phyloP scores from a whole-genome alignment of 768 basidiomycete genomes.

The Leccinum aurantiacum region DNA sequence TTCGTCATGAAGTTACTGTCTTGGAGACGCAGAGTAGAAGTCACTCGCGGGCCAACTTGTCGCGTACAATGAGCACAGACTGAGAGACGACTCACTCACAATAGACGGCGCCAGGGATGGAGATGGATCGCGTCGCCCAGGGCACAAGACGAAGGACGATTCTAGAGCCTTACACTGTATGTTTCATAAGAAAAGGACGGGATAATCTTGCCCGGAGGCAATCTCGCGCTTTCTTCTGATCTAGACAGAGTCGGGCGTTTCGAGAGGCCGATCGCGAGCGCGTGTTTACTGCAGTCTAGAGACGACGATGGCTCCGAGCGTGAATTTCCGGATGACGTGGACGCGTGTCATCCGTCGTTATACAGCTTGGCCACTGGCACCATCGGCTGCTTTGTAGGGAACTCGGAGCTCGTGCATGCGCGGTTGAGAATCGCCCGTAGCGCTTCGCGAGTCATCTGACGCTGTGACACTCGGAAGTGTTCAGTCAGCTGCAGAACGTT shows the following conservation, averaged over 20 bases:
- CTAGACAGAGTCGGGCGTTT: too few relatives aligned
- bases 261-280: slow-evolving; percentile 26
- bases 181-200: too few relatives aligned
- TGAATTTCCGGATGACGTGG: slow-evolving; percentile 80
- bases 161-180: slow-evolving; percentile 30
- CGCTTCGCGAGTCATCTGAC: slow-evolving; percentile 71
- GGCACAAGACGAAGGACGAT: slow-evolving; percentile 50
- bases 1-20: slow-evolving; percentile 25
- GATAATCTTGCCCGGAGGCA: too few relatives aligned
- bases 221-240: too few relatives aligned
- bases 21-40: slow-evolving; percentile 11
- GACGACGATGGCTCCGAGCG: slow-evolving; percentile 41
- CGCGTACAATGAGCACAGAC: too few relatives aligned
- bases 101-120: slow-evolving; percentile 63
- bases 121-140: slow-evolving; percentile 49
- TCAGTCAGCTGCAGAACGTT: slow-evolving; percentile 53
- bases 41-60: background rate
- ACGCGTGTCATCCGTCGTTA: slow-evolving; percentile 46
- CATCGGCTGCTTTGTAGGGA: slow-evolving; percentile 49
- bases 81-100: slow-evolving; percentile 37
- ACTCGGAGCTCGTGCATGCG: slow-evolving; percentile 76
- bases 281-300: slow-evolving; percentile 47
- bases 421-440: slow-evolving; percentile 63
- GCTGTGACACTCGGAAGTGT: slow-evolving; percentile 76
- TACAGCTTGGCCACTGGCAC: background rate